phyloP scores from a whole-genome alignment of 352 stramenopile species.

The Phytophthora citrophthora region DNA sequence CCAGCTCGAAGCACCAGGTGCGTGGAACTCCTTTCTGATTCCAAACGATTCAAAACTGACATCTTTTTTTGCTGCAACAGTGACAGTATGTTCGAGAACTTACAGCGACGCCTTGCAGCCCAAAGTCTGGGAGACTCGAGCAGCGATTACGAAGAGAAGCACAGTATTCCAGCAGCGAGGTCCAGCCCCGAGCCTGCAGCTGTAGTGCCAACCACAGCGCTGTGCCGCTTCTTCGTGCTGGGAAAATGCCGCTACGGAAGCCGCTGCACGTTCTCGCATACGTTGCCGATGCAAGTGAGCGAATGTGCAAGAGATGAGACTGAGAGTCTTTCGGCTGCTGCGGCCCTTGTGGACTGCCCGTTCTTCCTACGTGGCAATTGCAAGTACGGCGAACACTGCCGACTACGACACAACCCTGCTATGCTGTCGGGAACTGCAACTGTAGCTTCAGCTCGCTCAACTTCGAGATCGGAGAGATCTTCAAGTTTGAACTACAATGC shows the following conservation, averaged over 20 bases:
- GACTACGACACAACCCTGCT: slow-evolving; percentile 55
- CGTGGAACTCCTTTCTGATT: slow-evolving; percentile 2
- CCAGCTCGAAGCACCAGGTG: slow-evolving; percentile 22
- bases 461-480: neutral
- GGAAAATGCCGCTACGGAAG: slow-evolving; percentile 78
- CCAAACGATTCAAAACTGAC: slow-evolving; percentile 2
- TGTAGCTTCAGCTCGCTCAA: slow-evolving; percentile 1
- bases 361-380: slow-evolving; percentile 80
- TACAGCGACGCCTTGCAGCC: slow-evolving; percentile 17
- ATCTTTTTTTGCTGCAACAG: slow-evolving; percentile 12
- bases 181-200: neutral
- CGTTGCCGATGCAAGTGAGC: slow-evolving; percentile 36
- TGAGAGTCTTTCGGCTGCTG: slow-evolving; percentile 49
- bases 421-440: slow-evolving; percentile 6
- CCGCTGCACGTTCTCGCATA: slow-evolving; percentile 78
- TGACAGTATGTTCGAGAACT: slow-evolving; percentile 12
- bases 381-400: slow-evolving; percentile 76
- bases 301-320: slow-evolving; percentile 43
- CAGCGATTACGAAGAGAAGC: slow-evolving; percentile 27
- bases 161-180: neutral
- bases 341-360: slow-evolving; percentile 72
- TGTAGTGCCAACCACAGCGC: slow-evolving; percentile 32
- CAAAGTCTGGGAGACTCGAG: slow-evolving; percentile 10
- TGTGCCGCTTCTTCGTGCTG: slow-evolving; percentile 83
- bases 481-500: slow-evolving; percentile 2